Base-by-base conservation (phyloP, 2,329 filamentous ascomycete species). In the Chrysoporthe austroafricana region DNA sequence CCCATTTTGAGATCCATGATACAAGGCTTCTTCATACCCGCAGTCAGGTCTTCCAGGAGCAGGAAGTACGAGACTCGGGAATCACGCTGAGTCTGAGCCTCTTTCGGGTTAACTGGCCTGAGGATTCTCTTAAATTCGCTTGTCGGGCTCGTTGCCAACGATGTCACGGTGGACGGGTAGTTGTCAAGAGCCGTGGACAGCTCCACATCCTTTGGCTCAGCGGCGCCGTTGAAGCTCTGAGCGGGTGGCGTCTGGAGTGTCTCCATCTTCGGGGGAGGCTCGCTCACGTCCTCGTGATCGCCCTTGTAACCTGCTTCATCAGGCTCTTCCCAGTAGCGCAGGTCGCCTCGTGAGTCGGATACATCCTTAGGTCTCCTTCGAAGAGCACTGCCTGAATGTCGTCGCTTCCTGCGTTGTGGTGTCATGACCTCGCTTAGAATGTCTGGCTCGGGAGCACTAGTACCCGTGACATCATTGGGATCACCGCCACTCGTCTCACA, bases 1-100 rank as follows among this genome's bases (percentile, higher is more conserved):
- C 96, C 96, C 96, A 99, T 99, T 77, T 99, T 99, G 70, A 99
- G 84, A 76, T 99, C 96, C 78, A 99, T 91, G 69, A 99, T 97
- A 79, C 96, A 98, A 5, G 96, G 96, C 62, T 92, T 90, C 76
- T 93, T 94, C 96, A 99, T 98, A 44, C 95, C 95, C 1, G 95
- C 92, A 1, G 96, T 99, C 60, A 99, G 85, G 77, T 99, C 96
- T 79, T 99, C 96, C 11, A 99, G 82, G 0, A 99, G 84, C 16
- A 99, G 83, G 76, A 99, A 99, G 76, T 95, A 97, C 74, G 97
- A 93, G 4, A 97, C 92, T 43, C 95, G 89, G 2, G 84, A 84
- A 66, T 87, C 84, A 16, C 80, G 81, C 73, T 86, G 85, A 13
- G 84, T 86, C 74, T 92, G 90, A 1, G 91, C 91, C 76, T 93